phyloP scores from a whole-genome alignment of 2,329 filamentous ascomycete genomes.

The Fusarium oxysporum region DNA sequence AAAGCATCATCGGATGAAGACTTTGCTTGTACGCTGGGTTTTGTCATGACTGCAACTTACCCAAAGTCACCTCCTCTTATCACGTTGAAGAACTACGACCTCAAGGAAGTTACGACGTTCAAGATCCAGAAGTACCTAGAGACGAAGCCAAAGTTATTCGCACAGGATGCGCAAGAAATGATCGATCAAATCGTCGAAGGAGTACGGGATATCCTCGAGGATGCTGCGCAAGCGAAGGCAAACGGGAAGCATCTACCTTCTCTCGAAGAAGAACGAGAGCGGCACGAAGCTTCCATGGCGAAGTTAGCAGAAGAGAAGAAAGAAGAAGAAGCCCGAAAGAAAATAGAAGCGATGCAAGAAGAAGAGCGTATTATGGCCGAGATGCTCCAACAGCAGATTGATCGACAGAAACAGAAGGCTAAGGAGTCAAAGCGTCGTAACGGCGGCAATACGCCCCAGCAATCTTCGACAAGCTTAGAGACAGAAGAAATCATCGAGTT shows the following conservation, averaged over 20 bases:
- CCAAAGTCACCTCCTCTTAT: slow-evolving; percentile 84
- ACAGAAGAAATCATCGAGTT: slow-evolving; percentile 64
- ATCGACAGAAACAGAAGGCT: slow-evolving; percentile 72
- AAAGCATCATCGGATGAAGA: slow-evolving; percentile 79
- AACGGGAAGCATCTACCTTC: slow-evolving; percentile 83
- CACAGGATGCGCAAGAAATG: slow-evolving; percentile 67
- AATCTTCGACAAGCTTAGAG: slow-evolving; percentile 46
- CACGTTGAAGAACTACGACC: slow-evolving; percentile 71
- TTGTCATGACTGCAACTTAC: slow-evolving; percentile 89
- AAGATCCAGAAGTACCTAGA: slow-evolving; percentile 75
- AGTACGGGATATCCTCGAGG: slow-evolving; percentile 82
- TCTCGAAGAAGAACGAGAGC: slow-evolving; percentile 87
- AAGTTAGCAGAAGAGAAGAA: slow-evolving; percentile 68
- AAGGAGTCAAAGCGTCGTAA: slow-evolving; percentile 71
- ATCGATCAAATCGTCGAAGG: slow-evolving; percentile 74
- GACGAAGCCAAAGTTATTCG: slow-evolving; percentile 66
- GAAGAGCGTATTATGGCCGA: slow-evolving; percentile 77
- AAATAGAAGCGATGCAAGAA: slow-evolving; percentile 69
- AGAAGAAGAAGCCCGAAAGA: slow-evolving; percentile 64
- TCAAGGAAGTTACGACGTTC: slow-evolving; percentile 77
- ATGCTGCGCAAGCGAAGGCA: slow-evolving; percentile 82
- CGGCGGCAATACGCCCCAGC: slow-evolving; percentile 48
- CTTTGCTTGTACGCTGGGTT: slow-evolving; percentile 76
- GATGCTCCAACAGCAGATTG: slow-evolving; percentile 79
- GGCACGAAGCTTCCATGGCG: slow-evolving; percentile 79